Base-by-base conservation (phyloP, 2,329 filamentous ascomycete species). In the Penicillium sp. region DNA sequence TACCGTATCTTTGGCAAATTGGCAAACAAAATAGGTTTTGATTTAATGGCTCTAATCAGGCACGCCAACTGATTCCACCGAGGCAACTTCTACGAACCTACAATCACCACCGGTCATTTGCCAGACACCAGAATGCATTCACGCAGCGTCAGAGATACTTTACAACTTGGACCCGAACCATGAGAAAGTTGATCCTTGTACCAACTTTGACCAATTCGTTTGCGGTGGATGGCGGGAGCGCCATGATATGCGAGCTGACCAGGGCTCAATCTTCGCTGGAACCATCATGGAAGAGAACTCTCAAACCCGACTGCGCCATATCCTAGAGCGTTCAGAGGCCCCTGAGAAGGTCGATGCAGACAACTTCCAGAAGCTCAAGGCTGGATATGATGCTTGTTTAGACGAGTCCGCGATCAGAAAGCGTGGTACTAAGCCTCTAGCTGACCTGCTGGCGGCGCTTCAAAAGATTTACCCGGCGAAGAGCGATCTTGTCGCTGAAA, bases 281-380 rank as follows among this genome's bases (percentile, higher is more conserved):
- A 85, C 82, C 2, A 80, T 86, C 61, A 87, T 90, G 84, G 77
- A 77, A 22, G 87, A 90, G 70, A 83, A 83, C 60, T 84, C 84
- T 6, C 81, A 87, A 66, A 80, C 81, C 53, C 78, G 84, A 10
- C 81, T 89, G 30, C 84, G 86, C 48, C 86, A 87, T 70, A 86
- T 89, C 37, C 76, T 90, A 11, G 87, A 89, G 72, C 83, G 84
- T 1, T 76, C 82, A 2, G 69, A 59, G 63, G 43, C 67, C 1
- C 62, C 82, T 69, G 73, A 67, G 65, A 73, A 53, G 78, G 55
- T 62, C 38, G 64, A 68, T 48, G 57, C 60, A 3, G 67, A 66
- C 6, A 92, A 90, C 70, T 91, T 91, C 69, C 76, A 84, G 62
- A 88, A 89, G 73, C 77, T 92, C 70, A 85, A 89, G 72, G 75